Base-by-base conservation (phyloP, 2,329 filamentous ascomycete genomes). In the Phaeophleospora eucalypticola region DNA sequence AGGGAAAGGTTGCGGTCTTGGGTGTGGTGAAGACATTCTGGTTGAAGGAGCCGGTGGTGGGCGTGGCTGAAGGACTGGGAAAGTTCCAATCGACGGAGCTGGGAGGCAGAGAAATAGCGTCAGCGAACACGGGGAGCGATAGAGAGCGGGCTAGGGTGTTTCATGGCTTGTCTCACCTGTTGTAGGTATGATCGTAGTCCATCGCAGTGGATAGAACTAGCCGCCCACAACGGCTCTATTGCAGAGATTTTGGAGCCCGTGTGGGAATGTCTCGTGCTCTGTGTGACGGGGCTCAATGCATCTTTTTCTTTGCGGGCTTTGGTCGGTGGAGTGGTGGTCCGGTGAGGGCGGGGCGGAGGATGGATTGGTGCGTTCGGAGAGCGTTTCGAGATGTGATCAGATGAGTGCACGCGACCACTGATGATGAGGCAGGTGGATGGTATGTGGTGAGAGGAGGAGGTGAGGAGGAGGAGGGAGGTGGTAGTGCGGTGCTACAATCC, bases 1-100 rank as follows among this genome's bases (percentile, higher is more conserved):
- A 58, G 52, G 70, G 59, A 57, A 65, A 62, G 57, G 61, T 62
- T 32, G 68, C 66, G 8, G 68, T 67, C 56, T 69, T 72, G 34
- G 73, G 73, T 27, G 73, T 75, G 49, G 71, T 71, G 41, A 71
- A 63, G 49, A 61, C 61, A 58, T 70, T 64, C 47, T 67, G 64
- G 37, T 43, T 48, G 50, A 62, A 65, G 18, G 65, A 66, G 46
- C 59, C 58, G 43, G 67, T 69, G 51, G 70, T 74, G 43, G 73
- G 73, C 24, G 73, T 75, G 48, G 70, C 71, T 47, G 68, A 70
- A 33, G 73, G 73, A 64, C 73, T 76, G 56, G 72, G 73, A 53
- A 76, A 70, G 57, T 67, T 70, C 71, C 72, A 75, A 58, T 74
- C 71, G 54, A 67, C 63, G 51, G 65, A 63, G 62, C 71, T 73